phyloP scores from a whole-genome alignment of 371 early-diverging fungal species.

The Sanchytrium tribonematis region DNA sequence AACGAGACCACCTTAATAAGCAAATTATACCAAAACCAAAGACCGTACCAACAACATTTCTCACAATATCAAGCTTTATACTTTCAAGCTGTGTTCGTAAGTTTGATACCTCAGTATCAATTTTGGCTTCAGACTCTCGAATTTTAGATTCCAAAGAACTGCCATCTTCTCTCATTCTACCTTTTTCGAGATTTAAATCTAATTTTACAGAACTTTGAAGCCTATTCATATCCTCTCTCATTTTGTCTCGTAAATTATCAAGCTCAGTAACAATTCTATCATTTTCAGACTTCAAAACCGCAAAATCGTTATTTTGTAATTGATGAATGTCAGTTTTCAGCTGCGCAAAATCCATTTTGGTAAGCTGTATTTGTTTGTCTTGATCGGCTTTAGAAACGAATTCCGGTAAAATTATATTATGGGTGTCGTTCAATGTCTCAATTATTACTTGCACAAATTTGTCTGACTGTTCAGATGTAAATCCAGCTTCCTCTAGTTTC shows the following conservation, averaged over 20 bases:
- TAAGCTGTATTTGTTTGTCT: not conserved
- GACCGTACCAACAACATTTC: not conserved
- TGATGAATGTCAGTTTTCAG: slow-evolving; percentile 58
- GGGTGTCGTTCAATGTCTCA: not conserved
- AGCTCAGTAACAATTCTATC: slow-evolving; percentile 43
- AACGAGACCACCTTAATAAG: not conserved
- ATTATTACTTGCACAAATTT: not conserved
- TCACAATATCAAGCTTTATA: slow-evolving; percentile 21
- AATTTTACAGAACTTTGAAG: slow-evolving; percentile 59
- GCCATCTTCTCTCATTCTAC: slow-evolving; percentile 49
- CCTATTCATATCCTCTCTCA: slow-evolving; percentile 51
- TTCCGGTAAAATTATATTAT: not conserved
- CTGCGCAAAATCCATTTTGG: slow-evolving; percentile 60
- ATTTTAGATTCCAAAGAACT: slow-evolving; percentile 47
- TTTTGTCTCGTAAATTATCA: slow-evolving; percentile 39
- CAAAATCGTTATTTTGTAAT: slow-evolving; percentile 65
- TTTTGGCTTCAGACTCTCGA: slow-evolving; percentile 51
- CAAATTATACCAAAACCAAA: not conserved
- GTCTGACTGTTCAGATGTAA: not conserved
- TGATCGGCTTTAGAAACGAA: not conserved
- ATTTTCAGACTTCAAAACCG: slow-evolving; percentile 49
- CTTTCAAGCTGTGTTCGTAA: slow-evolving; percentile 67
- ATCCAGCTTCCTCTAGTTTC: not conserved
- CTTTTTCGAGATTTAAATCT: slow-evolving; percentile 66
- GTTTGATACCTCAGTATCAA: slow-evolving; percentile 58